These are phyloP conservation scores for Gloeopeniophorella convolvens DNA, from an alignment of 768 basidiomycete genomes.

Conservation along the genomic window DNA sequence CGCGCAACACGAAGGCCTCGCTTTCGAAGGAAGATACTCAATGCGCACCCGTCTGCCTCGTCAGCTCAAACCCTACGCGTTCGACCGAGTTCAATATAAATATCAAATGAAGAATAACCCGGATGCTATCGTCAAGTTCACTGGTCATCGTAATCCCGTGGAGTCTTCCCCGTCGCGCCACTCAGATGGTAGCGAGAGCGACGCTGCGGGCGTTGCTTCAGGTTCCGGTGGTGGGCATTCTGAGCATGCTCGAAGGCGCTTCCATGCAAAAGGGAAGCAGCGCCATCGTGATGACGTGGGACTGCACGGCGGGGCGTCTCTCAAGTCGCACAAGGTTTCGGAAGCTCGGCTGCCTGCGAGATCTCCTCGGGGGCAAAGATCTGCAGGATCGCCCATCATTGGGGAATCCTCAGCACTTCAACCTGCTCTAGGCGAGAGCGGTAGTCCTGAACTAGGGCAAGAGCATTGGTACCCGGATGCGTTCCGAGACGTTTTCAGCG, in stretches of 20 bases:
- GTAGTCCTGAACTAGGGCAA: not conserved
- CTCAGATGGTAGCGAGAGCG: not conserved
- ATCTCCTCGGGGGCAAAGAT: not conserved
- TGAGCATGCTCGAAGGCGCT: not conserved
- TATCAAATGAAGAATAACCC: constrained; percentile 45
- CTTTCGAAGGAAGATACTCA: constrained; percentile 35
- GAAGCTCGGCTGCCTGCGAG: not conserved
- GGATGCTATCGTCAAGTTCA: constrained; percentile 59
- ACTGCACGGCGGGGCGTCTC: not conserved
- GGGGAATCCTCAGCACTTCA: not conserved
- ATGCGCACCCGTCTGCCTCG: constrained; percentile 47
- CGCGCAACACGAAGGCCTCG: not conserved
- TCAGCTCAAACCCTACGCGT: constrained; percentile 58
- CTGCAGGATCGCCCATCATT: not conserved
- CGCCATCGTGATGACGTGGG: not conserved
- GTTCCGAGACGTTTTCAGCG: constrained; percentile 6
- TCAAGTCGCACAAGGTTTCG: not conserved
- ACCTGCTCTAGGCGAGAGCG: not conserved
- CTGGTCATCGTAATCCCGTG: constrained; percentile 29
- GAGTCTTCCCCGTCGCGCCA: constrained; percentile 12
- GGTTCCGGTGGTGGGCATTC: not conserved
- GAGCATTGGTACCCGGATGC: constrained; percentile 6
- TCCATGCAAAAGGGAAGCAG: constrained; percentile 3
- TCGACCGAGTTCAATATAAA: constrained; percentile 49
- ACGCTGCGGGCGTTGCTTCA: not conserved